phyloP scores from a whole-genome alignment of 257 asterid genomes.

The Solanum sparsipilum region DNA sequence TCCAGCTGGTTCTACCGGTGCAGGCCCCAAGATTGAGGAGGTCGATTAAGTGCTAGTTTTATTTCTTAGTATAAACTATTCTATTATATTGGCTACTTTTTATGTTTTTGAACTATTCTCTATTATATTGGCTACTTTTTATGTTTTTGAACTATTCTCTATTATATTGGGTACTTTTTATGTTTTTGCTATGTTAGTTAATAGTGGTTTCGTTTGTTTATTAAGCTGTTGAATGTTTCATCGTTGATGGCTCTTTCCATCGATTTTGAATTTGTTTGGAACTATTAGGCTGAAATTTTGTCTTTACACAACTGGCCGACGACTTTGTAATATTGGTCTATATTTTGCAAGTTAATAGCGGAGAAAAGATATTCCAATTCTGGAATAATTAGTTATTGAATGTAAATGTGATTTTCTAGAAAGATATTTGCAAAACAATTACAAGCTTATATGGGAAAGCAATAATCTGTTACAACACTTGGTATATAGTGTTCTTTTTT shows the following conservation, averaged over 20 bases:
- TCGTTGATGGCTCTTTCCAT: background rate
- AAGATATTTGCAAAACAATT: background rate
- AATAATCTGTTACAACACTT: no score
- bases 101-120: no score
- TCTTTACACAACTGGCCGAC: background rate
- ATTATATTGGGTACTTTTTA: no score
- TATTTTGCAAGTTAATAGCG: background rate
- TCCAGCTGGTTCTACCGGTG: constrained; percentile 13
- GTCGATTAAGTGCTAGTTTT: constrained; percentile 16
- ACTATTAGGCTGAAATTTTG: background rate
- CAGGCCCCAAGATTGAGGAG: constrained; percentile 35
- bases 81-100: background rate
- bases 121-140: background rate
- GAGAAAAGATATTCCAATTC: background rate
- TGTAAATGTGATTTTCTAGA: background rate
- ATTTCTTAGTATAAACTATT: background rate
- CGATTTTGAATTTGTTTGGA: background rate
- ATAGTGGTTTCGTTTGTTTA: background rate
- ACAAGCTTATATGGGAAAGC: background rate
- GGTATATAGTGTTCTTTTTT: no score
- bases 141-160: no score
- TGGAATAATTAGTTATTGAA: background rate
- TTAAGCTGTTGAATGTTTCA: background rate
- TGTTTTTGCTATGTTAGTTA: background rate
- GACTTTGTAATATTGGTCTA: background rate